Percentiles rank a stretch among this genome's conserved stretches.
Evolutionary conservation across 257 asterid genomes (phyloP).

Genomic region (Solanum paucissectum): DNA sequence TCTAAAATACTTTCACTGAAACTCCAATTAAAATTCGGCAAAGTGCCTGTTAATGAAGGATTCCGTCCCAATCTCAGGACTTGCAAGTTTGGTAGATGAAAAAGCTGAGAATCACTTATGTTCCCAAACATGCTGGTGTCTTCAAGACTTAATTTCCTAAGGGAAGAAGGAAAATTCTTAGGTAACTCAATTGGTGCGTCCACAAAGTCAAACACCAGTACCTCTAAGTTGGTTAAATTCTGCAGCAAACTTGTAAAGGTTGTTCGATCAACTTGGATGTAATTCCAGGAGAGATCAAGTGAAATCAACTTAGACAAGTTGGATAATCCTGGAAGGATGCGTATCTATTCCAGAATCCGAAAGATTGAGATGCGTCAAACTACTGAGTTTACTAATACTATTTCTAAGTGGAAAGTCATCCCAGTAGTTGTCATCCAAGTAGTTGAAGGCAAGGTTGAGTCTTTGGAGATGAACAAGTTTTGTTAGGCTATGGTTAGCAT

Average conservation of each 20-base stretch:
- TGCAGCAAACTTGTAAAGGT: background rate
- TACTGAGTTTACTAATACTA: background rate
- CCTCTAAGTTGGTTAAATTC: background rate
- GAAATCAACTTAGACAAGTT: background rate
- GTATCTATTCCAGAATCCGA: background rate
- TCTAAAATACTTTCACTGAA: too few relatives aligned
- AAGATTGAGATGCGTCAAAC: background rate
- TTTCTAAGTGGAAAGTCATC: background rate
- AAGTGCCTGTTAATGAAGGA: too few relatives aligned
- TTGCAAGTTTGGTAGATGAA: too few relatives aligned
- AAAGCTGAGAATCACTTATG: too few relatives aligned
- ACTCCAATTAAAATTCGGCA: too few relatives aligned
- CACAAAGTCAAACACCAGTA: accelerated
- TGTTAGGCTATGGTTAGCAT: background rate
- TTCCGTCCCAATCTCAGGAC: too few relatives aligned
- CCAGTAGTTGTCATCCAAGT: background rate
- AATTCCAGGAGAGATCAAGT: background rate
- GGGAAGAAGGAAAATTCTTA: background rate
- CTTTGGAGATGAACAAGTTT: background rate
- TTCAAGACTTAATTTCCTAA: background rate
- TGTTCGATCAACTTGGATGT: accelerated
- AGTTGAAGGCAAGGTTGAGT: background rate
- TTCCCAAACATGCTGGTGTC: background rate
- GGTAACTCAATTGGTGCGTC: background rate
- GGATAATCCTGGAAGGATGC: background rate